A percentile compares a stretch with the other conserved stretches of the same genome.
These are phyloP conservation scores for Coemansia sp. DNA, from an alignment of 192 early-diverging fungal genomes.

Conservation along the genomic window DNA sequence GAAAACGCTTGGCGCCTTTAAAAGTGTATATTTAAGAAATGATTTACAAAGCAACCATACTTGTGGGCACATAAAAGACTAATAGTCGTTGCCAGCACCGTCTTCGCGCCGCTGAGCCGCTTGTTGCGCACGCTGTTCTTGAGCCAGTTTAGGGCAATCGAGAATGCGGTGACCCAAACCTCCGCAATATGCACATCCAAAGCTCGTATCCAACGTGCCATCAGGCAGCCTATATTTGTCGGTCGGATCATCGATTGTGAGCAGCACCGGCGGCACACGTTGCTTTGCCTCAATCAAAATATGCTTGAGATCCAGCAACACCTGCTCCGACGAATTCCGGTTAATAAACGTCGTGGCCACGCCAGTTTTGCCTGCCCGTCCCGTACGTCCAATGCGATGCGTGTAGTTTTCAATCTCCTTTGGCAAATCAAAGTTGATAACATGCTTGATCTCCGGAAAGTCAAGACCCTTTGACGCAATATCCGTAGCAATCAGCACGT, in stretches of 20 bases:
- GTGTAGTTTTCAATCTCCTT: constrained; percentile 99
- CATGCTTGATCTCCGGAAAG: constrained; percentile 94
- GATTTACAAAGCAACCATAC: not conserved
- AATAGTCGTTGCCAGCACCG: constrained; percentile 35
- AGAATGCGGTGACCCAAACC: constrained; percentile 90
- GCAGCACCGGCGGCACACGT: constrained; percentile 81
- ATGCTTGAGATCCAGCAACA: constrained; percentile 92
- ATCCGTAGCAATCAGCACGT: constrained; percentile 96
- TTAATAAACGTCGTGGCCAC: constrained; percentile 98
- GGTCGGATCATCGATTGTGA: constrained; percentile 82
- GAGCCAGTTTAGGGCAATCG: constrained; percentile 80
- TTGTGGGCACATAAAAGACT: not conserved
- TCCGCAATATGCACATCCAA: constrained; percentile 92
- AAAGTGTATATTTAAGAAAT: not conserved
- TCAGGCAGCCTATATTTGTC: constrained; percentile 79
- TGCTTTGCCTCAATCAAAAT: constrained; percentile 90
- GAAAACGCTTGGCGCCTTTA: not conserved
- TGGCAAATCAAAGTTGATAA: constrained; percentile 99
- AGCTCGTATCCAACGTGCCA: constrained; percentile 53
- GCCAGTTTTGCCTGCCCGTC: constrained; percentile 94
- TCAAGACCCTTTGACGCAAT: constrained; percentile 96
- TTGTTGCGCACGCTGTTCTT: constrained; percentile 59
- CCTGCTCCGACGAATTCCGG: constrained; percentile 86
- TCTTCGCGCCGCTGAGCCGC: constrained; percentile 36
- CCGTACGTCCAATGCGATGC: constrained; percentile 95